phyloP scores from a whole-genome alignment of 2,329 filamentous ascomycete genomes.

The Dactylellina parvicollis region DNA sequence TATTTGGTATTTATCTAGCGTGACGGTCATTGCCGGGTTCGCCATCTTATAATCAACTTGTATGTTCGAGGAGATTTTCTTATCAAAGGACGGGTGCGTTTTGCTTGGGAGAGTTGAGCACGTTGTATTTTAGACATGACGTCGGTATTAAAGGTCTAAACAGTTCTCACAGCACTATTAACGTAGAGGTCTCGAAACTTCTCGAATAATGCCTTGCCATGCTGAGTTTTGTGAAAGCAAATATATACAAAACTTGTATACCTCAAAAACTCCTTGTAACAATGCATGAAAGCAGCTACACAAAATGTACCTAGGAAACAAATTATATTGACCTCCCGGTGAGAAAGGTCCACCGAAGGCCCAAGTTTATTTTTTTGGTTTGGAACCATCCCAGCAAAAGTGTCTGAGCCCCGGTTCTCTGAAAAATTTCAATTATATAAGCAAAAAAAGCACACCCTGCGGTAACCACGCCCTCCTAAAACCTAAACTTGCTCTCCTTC shows the following conservation, averaged over 20 bases:
- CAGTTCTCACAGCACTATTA: background rate
- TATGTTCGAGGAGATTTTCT: background rate
- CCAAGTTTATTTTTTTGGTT: too few relatives aligned
- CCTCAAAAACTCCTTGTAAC: constrained; percentile 39
- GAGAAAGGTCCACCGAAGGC: background rate
- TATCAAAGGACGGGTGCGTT: background rate
- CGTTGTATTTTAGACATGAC: constrained; percentile 5
- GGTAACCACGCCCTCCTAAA: constrained; percentile 42
- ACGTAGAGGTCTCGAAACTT: background rate
- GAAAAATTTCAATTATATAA: background rate
- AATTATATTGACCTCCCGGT: background rate
- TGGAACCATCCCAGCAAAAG: constrained; percentile 36
- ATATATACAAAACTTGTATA: constrained; percentile 19
- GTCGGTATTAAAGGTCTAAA: background rate
- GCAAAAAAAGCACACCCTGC: background rate
- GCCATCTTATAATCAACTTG: constrained; percentile 7
- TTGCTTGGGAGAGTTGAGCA: background rate
- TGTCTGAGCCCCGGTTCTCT: constrained; percentile 26
- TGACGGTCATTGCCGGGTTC: constrained; percentile 65
- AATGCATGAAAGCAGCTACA: constrained; percentile 16
- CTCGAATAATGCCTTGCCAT: background rate
- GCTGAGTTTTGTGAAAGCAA: background rate
- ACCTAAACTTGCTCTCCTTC: constrained; percentile 67
- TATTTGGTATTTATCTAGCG: constrained; percentile 70
- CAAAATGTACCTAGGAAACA: background rate